A percentile compares a stretch with the other conserved stretches of the same genome.
phyloP scores from a whole-genome alignment of 495 filamentous ascomycete genomes.

The Elasticomyces elasticus region DNA sequence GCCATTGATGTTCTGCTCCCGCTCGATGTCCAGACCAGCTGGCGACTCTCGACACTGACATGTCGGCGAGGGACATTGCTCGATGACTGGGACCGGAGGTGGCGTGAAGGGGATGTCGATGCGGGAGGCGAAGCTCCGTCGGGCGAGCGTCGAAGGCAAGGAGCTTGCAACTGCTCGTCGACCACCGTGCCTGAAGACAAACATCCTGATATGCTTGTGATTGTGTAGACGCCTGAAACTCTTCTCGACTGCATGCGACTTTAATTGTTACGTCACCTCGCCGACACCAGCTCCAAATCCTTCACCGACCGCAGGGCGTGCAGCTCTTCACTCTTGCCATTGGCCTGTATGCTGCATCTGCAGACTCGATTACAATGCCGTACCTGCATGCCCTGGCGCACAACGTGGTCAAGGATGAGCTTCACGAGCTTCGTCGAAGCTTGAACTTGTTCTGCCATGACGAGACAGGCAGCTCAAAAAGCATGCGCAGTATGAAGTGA shows the following conservation, averaged over 20 bases:
- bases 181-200: constrained; percentile 18
- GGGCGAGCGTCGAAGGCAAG: not conserved
- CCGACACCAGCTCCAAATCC: not conserved
- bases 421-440: not conserved
- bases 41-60: constrained; percentile 63
- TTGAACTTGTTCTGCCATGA: not conserved
- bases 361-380: not conserved
- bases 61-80: constrained; percentile 59
- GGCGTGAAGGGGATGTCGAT: constrained; percentile 18
- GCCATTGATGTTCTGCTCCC: constrained; percentile 53
- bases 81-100: constrained; percentile 40
- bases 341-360: not conserved
- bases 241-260: not conserved
- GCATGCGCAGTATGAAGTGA: not conserved
- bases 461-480: not conserved
- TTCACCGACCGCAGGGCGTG: not conserved
- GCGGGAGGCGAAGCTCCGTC: constrained; percentile 10
- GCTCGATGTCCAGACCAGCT: constrained; percentile 64
- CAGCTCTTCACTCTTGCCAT: not conserved
- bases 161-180: not conserved
- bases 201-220: not conserved
- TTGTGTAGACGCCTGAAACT: not conserved
- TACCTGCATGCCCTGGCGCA: not conserved
- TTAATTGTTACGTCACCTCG: not conserved
- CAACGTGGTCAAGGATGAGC: not conserved